Percentiles rank a stretch among this genome's conserved stretches.
Conservation (phyloP, 345 rosid genomes). For the Eucalyptus grandis region DNA sequence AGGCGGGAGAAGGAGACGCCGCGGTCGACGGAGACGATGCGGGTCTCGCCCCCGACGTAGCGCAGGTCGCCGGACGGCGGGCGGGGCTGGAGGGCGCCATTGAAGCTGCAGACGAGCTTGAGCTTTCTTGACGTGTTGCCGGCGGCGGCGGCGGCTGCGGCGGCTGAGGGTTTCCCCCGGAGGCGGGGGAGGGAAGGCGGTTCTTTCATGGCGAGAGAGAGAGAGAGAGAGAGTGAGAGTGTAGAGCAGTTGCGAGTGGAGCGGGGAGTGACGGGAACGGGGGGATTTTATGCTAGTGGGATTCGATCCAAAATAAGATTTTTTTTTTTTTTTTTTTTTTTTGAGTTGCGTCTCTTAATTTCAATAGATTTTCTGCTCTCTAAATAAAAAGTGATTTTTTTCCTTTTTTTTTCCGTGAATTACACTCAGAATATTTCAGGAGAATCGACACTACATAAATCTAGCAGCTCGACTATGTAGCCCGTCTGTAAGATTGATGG, state of each 20-base stretch:
- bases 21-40: conserved; percentile 8
- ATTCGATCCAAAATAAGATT: background rate
- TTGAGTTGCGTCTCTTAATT: background rate
- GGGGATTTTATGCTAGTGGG: background rate
- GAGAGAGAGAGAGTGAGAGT: background rate
- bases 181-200: background rate
- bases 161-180: background rate
- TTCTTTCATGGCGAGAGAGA: background rate
- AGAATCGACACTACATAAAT: background rate
- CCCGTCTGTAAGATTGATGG: rapidly evolving
- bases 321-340: too few relatives aligned
- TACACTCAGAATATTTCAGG: background rate
- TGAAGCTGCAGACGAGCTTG: conserved; percentile 23
- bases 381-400: too few relatives aligned
- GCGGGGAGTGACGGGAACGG: background rate
- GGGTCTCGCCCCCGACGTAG: conserved; percentile 22
- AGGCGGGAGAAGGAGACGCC: conserved; percentile 3
- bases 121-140: background rate
- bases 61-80: background rate
- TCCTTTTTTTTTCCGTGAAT: rapidly evolving
- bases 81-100: conserved; percentile 5
- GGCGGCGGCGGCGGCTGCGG: background rate
- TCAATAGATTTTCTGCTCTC: too few relatives aligned
- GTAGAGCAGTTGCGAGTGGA: background rate
- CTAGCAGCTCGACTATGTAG: rapidly evolving